Base-by-base conservation (phyloP, 768 basidiomycete genomes). In the Tricholoma furcatifolium region DNA sequence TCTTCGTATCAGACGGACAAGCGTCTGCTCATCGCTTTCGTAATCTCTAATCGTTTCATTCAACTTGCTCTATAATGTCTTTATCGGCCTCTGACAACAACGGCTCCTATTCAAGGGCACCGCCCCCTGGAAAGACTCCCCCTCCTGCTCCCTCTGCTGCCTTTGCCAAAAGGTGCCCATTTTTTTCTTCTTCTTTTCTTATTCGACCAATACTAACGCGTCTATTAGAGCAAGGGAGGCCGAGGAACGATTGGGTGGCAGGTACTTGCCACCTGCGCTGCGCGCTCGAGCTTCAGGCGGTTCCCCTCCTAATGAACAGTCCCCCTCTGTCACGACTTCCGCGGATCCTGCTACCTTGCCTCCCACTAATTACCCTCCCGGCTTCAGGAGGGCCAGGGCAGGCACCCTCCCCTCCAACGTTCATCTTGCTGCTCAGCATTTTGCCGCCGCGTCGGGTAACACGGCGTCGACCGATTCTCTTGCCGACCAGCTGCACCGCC, bases 341-440 rank as follows among this genome's bases (percentile, higher is more conserved):
- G 77, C 74, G 63, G 86, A 88, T 71, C 73, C 73, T 62, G 69
- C 78, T 58, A 67, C 76, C 55, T 64, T 86, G 65, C 83, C 89
- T 62, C 78, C 86, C 58, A 84, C 85, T 67, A 88, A 84, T 73
- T 90, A 83, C 68, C 88, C 91, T 55, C 78, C 88, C 50, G 90
- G 91, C 56, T 96, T 93, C 69, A 84, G 92, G 74, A 85, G 94
- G 78, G 92, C 93, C 65, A 86, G 94, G 85, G 96, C 95, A 60
- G 96, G 94, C 53, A 98, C 95, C 78, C 83, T 98, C 65, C 95
- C 95, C 73, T 96, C 94, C 61, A 95, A 95, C 68, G 87, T 96
- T 48, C 87, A 89, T 65, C 85, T 93, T 61, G 89, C 88, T 53
- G 86, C 91, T 47, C 88, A 91, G 69, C 83, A 86, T 53, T 92